Conservation (phyloP, 805 yeast genomes). For the Schizosaccharomyces japonicus region DNA sequence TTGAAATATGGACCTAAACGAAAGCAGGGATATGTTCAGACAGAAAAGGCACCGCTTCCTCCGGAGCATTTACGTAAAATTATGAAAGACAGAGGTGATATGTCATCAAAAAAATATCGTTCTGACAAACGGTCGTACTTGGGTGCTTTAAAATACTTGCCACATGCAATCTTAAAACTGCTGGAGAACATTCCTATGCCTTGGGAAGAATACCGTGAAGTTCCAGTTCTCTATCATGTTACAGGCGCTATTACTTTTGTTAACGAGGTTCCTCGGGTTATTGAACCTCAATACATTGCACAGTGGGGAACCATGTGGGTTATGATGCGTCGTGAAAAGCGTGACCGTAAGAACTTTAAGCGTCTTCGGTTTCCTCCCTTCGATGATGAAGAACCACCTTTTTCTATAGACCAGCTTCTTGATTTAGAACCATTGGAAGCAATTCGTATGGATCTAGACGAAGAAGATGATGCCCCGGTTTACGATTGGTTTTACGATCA, state of each 20-base stretch:
- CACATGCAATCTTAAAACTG: slow-evolving; percentile 75
- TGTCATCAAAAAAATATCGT: slow-evolving; percentile 53
- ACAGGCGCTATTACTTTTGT: slow-evolving; percentile 92
- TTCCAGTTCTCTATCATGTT: slow-evolving; percentile 65
- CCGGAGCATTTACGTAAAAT: slow-evolving; percentile 79
- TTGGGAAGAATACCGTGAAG: slow-evolving; percentile 77
- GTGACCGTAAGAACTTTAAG: slow-evolving; percentile 71
- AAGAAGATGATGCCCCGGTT: slow-evolving; percentile 34
- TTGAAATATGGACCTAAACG: slow-evolving; percentile 23
- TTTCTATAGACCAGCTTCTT: slow-evolving; percentile 52
- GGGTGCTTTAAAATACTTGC: slow-evolving; percentile 83
- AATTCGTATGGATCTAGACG: slow-evolving; percentile 40
- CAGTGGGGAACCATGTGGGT: slow-evolving; percentile 92
- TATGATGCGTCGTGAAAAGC: slow-evolving; percentile 79
- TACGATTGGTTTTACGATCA: slow-evolving; percentile 63
- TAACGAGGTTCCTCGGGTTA: slow-evolving; percentile 73
- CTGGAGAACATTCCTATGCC: slow-evolving; percentile 96
- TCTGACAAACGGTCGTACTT: slow-evolving; percentile 68
- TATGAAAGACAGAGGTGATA: slow-evolving; percentile 61
- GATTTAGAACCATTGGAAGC: slow-evolving; percentile 52
- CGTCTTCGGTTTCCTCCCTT: slow-evolving; percentile 87
- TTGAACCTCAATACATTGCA: slow-evolving; percentile 73
- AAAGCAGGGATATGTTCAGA: slow-evolving; percentile 25
- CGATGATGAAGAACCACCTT: slow-evolving; percentile 91
- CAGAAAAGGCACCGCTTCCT: slow-evolving; percentile 62